Evolutionary conservation across 2,329 filamentous ascomycete genomes (phyloP).

Genomic region (Aschersonia sp.): DNA sequence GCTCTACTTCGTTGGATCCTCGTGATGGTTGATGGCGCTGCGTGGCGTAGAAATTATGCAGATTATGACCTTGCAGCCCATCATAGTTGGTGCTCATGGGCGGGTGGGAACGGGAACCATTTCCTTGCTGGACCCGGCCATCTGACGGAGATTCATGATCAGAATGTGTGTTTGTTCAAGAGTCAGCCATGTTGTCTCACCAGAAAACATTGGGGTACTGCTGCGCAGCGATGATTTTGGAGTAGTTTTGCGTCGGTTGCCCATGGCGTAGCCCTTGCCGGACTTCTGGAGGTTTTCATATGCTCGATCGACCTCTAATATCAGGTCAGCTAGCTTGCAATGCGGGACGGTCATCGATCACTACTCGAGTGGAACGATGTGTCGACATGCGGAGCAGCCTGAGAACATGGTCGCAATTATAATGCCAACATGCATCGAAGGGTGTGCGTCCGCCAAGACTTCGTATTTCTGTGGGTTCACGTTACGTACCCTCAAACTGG

Average conservation of each 20-base stretch:
- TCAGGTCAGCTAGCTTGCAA: not conserved
- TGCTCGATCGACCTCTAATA: conserved; percentile 81
- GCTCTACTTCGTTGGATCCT: conserved; percentile 81
- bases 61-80: conserved; percentile 54
- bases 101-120: conserved; percentile 64
- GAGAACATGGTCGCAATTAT: not conserved
- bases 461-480: too few species aligned
- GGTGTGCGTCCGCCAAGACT: too few species aligned
- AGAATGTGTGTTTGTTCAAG: not conserved
- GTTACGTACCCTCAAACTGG: conserved; percentile 73
- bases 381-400: not conserved
- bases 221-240: conserved; percentile 5
- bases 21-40: conserved; percentile 82
- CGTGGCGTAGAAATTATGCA: conserved; percentile 86
- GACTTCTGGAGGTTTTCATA: conserved; percentile 94
- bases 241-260: conserved; percentile 55
- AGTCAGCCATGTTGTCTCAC: conserved; percentile 1
- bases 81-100: conserved; percentile 75
- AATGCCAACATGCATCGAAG: too few species aligned
- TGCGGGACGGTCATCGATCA: not conserved
- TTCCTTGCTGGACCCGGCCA: conserved; percentile 50
- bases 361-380: not conserved
- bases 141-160: conserved; percentile 31
- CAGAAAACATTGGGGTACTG: conserved; percentile 4
- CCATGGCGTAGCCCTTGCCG: conserved; percentile 71